These are phyloP conservation scores for Hypoxylon sp. DNA, from an alignment of 2,329 filamentous ascomycete species.

Conservation along the genomic window DNA sequence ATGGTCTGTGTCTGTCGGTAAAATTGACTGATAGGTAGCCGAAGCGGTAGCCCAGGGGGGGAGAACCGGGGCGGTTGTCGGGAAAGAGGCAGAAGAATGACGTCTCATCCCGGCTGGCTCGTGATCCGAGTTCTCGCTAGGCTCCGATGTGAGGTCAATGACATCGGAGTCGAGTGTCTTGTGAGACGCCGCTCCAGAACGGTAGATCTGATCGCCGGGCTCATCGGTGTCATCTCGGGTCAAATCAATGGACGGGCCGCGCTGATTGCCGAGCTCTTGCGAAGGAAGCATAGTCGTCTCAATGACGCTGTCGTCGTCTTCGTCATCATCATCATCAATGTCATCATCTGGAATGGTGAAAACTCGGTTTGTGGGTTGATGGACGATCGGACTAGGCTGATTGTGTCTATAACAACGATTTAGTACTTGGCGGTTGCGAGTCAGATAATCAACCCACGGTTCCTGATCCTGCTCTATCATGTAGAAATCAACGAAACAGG, in stretches of 20 bases:
- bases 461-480: constrained; percentile 48
- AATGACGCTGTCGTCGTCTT: constrained; percentile 40
- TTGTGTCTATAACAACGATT: constrained; percentile 22
- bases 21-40: background rate
- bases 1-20: background rate
- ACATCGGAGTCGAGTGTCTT: constrained; percentile 37
- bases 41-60: background rate
- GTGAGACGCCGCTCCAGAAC: constrained; percentile 7
- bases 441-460: constrained; percentile 26
- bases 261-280: background rate
- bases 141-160: constrained; percentile 46
- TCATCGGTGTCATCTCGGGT: constrained; percentile 36
- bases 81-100: background rate
- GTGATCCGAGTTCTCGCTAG: constrained; percentile 33
- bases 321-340: constrained; percentile 50
- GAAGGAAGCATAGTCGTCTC: constrained; percentile 18
- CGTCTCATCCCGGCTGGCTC: constrained; percentile 5
- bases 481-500: constrained; percentile 54
- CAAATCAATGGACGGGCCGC: constrained; percentile 41
- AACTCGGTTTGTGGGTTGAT: constrained; percentile 46
- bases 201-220: background rate
- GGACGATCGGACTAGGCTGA: background rate
- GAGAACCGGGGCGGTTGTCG: background rate
- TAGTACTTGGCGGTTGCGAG: constrained; percentile 12
- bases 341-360: constrained; percentile 60